These are phyloP conservation scores for Primulina tabacum DNA, from an alignment of 257 asterid species.

Conservation along the genomic window DNA sequence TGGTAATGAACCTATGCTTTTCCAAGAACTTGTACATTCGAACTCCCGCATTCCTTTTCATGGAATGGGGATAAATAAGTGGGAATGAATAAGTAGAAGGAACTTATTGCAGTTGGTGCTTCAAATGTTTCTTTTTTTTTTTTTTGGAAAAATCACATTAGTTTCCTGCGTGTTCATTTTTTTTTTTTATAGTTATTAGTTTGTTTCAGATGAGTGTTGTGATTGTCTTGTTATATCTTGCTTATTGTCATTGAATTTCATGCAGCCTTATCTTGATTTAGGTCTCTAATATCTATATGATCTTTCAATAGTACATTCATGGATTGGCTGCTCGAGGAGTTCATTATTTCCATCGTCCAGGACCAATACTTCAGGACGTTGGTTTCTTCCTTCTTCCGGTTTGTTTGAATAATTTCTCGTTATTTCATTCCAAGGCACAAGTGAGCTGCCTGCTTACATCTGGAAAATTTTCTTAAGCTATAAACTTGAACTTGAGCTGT, in stretches of 20 bases:
- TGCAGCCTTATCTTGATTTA: background rate
- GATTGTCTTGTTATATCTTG: background rate
- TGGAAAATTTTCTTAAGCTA: constrained; percentile 21
- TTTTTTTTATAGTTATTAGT: too few species aligned
- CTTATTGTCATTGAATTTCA: background rate
- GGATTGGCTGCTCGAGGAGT: background rate
- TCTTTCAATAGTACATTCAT: background rate
- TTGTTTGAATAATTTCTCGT: background rate
- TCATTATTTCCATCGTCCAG: background rate
- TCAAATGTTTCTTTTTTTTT: background rate
- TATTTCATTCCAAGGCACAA: background rate
- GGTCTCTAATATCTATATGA: background rate
- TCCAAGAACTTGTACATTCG: background rate
- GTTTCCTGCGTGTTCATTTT: background rate
- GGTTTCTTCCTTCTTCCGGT: background rate
- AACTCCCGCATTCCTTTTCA: too few species aligned
- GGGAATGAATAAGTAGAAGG: background rate
- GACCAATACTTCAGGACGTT: background rate
- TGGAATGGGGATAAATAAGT: background rate
- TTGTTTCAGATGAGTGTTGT: background rate
- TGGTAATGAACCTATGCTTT: background rate
- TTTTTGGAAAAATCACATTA: background rate
- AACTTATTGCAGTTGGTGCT: background rate
- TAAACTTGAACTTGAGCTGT: constrained; percentile 26
- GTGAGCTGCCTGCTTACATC: constrained; percentile 6